phyloP scores from a whole-genome alignment of 1,139 yeast species.

The Hyphopichia wangnamkhiaoensis region DNA sequence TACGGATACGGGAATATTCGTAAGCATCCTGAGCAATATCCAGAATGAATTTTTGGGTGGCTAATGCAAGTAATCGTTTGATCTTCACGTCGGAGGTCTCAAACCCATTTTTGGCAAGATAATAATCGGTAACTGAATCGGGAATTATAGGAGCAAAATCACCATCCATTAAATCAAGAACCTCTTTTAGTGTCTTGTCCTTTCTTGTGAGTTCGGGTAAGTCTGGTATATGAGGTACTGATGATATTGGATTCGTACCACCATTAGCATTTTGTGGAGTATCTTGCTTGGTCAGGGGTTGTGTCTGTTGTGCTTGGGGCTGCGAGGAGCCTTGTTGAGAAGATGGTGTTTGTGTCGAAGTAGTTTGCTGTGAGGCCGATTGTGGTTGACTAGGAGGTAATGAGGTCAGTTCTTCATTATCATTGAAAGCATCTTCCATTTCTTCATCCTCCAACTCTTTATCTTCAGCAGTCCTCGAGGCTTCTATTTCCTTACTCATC shows the following conservation, averaged over 20 bases:
- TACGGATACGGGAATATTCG: slow-evolving; percentile 89
- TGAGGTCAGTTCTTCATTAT: slow-evolving; percentile 16
- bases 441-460: slow-evolving; percentile 23
- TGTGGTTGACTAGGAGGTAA: neutral
- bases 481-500: slow-evolving; percentile 9
- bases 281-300: slow-evolving; percentile 1
- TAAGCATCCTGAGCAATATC: slow-evolving; percentile 97
- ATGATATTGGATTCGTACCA: slow-evolving; percentile 6
- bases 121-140: slow-evolving; percentile 96
- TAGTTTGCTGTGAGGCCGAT: slow-evolving; percentile 3
- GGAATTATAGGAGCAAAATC: slow-evolving; percentile 97
- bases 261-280: slow-evolving; percentile 6
- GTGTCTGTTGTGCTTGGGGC: neutral
- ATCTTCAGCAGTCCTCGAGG: slow-evolving; percentile 5
- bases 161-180: slow-evolving; percentile 79
- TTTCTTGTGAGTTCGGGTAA: slow-evolving; percentile 75
- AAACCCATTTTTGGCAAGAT: slow-evolving; percentile 85
- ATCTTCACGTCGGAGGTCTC: slow-evolving; percentile 78
- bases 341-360: no score
- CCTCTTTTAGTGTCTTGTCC: slow-evolving; percentile 85
- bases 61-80: slow-evolving; percentile 84
- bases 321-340: slow-evolving; percentile 3
- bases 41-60: slow-evolving; percentile 92
- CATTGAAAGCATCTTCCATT: slow-evolving; percentile 26
- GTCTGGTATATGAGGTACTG: slow-evolving; percentile 36